phyloP scores from a whole-genome alignment of 2,329 filamentous ascomycete genomes.

The Xylaria sp. region DNA sequence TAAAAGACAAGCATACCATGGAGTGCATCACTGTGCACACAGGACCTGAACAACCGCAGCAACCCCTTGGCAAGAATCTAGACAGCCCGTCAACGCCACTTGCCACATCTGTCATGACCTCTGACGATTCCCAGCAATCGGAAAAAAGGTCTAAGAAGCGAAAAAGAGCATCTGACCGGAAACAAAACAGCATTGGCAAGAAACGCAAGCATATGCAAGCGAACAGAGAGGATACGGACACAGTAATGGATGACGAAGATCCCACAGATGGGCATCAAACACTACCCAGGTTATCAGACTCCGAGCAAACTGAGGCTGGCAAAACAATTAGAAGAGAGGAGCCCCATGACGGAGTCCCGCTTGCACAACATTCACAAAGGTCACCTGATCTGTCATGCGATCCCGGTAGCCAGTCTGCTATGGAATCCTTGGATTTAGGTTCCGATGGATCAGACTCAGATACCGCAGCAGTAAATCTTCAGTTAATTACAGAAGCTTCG shows the following conservation, averaged over 20 bases:
- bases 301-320: constrained; percentile 8
- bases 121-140: constrained; percentile 39
- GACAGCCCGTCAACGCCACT: constrained; percentile 28
- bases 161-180: constrained; percentile 43
- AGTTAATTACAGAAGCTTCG: constrained; percentile 50
- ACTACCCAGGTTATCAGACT: constrained; percentile 1
- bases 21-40: constrained; percentile 45
- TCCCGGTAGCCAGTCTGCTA: constrained; percentile 21
- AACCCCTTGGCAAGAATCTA: constrained; percentile 10
- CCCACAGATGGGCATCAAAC: constrained; percentile 21
- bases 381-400: constrained; percentile 35
- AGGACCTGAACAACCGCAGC: constrained; percentile 23
- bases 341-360: neutral
- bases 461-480: constrained; percentile 47
- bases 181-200: constrained; percentile 43
- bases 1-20: constrained; percentile 21
- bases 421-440: constrained; percentile 34
- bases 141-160: constrained; percentile 45
- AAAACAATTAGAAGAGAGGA: constrained; percentile 19
- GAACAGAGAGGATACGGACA: constrained; percentile 36
- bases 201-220: constrained; percentile 41
- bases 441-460: constrained; percentile 44
- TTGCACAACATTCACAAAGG: neutral
- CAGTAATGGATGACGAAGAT: constrained; percentile 40
- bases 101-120: constrained; percentile 31